A percentile compares a stretch with the other conserved stretches of the same genome.
These are phyloP conservation scores for Discostella stelligera DNA, from an alignment of 352 stramenopile genomes.

Conservation along the genomic window DNA sequence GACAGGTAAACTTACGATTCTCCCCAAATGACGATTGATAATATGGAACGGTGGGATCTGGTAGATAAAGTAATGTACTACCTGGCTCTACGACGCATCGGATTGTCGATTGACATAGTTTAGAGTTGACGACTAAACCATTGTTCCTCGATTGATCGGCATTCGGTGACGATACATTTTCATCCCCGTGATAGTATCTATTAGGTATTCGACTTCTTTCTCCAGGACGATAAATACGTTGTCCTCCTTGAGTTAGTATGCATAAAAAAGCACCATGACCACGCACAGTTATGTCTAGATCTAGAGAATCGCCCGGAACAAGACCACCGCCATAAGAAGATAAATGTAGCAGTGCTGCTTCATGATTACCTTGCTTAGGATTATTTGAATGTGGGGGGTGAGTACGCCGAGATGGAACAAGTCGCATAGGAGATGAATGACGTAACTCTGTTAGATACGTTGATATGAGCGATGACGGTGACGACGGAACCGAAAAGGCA, in stretches of 20 bases:
- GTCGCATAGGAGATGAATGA: conserved; percentile 44
- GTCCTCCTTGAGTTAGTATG: conserved; percentile 66
- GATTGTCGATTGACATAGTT: conserved; percentile 49
- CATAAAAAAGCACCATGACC: conserved; percentile 47
- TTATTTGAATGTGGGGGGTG: conserved; percentile 12
- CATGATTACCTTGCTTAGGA: background rate
- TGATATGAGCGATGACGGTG: background rate
- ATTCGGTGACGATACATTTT: conserved; percentile 8
- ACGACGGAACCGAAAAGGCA: conserved; percentile 19
- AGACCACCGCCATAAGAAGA: conserved; percentile 76
- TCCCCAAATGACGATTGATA: conserved; percentile 55
- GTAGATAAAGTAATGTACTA: conserved; percentile 60
- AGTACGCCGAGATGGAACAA: conserved; percentile 44
- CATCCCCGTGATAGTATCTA: conserved; percentile 23
- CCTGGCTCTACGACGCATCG: conserved; percentile 50
- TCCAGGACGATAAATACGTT: conserved; percentile 64
- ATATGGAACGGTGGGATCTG: conserved; percentile 72
- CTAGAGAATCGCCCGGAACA: conserved; percentile 59
- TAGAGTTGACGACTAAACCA: background rate
- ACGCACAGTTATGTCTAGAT: conserved; percentile 61
- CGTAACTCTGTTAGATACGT: conserved; percentile 36
- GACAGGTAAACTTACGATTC: conserved; percentile 41
- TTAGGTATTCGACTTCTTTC: conserved; percentile 18
- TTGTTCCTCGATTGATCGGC: conserved; percentile 4
- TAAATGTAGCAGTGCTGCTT: conserved; percentile 55